Evolutionary conservation across 1,284 basidiomycete species (phyloP).

Genomic region (Pseudozyma tsukubaensis): DNA sequence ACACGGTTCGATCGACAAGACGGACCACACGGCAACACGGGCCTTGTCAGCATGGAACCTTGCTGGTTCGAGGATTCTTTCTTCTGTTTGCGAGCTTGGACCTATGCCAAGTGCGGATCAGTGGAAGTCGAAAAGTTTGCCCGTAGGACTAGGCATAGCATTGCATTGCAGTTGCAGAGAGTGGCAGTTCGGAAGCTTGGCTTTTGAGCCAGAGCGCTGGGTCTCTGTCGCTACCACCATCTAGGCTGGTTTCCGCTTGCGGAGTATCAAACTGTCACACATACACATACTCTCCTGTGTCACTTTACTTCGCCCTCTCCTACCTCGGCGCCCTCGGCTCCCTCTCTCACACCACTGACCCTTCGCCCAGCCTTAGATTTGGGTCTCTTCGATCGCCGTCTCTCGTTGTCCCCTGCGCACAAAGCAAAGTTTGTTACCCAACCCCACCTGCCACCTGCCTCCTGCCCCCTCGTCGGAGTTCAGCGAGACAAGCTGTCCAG

Average conservation of each 20-base stretch:
- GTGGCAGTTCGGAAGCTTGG: too few relatives aligned
- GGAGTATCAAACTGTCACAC: too few relatives aligned
- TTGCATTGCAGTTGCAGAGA: too few relatives aligned
- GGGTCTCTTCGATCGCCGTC: not conserved
- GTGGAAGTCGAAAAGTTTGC: too few relatives aligned
- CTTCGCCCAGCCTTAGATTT: not conserved
- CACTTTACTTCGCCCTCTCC: slow-evolving; percentile 2
- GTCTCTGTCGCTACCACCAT: not conserved
- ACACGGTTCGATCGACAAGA: too few relatives aligned
- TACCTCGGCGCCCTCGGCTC: slow-evolving; percentile 7
- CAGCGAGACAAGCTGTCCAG: not conserved
- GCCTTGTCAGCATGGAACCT: not conserved
- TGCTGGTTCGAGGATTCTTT: not conserved
- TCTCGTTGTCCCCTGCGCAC: not conserved
- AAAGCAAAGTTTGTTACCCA: not conserved
- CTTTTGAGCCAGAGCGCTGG: not conserved
- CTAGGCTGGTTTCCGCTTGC: too few relatives aligned
- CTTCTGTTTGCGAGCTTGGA: not conserved
- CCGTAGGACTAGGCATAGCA: not conserved
- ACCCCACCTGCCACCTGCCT: not conserved
- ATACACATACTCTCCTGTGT: not conserved
- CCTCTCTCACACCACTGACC: not conserved
- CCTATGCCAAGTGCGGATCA: too few relatives aligned
- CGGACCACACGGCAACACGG: not conserved
- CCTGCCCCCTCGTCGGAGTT: not conserved